These are phyloP conservation scores for Setaria italica DNA, from an alignment of 202 grass and related monocot genomes.

Conservation along the genomic window DNA sequence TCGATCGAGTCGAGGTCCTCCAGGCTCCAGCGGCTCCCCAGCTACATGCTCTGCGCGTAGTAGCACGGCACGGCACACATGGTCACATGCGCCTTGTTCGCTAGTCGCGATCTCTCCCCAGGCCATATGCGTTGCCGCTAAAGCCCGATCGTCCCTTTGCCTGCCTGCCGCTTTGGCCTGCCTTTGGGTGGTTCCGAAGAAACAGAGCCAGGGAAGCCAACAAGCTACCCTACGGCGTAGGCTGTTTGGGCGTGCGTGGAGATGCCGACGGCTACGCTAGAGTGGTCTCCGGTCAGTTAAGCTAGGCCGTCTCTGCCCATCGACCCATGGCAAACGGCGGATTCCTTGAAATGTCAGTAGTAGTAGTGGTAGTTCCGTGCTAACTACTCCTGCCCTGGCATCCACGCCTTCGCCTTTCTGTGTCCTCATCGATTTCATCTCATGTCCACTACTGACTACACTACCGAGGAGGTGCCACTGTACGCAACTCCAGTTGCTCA, in stretches of 20 bases:
- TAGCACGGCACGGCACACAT: constrained; percentile 10
- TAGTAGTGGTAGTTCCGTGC: not conserved
- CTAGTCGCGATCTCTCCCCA: not conserved
- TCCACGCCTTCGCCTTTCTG: not conserved
- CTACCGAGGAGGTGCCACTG: not conserved
- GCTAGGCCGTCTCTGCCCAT: not conserved
- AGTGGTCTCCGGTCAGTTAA: not conserved
- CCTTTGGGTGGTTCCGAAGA: not conserved
- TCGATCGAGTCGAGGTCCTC: not conserved
- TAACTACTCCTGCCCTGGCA: not conserved
- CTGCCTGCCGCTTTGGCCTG: too few relatives aligned
- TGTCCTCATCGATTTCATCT: constrained; percentile 18
- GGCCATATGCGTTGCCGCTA: not conserved
- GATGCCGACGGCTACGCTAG: not conserved
- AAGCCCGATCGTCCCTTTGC: not conserved
- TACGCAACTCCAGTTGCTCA: not conserved
- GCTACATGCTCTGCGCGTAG: not conserved
- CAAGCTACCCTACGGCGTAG: not conserved
- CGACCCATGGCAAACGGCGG: constrained; percentile 26
- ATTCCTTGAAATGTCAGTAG: constrained; percentile 16
- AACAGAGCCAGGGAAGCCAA: not conserved
- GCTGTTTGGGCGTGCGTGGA: not conserved
- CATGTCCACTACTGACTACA: not conserved
- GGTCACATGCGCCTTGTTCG: constrained; percentile 40
- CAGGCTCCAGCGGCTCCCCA: not conserved